Percentiles rank a stretch among this genome's conserved stretches.
Evolutionary conservation across 805 yeast species (phyloP).

Genomic region (Metschnikowia anglica): DNA sequence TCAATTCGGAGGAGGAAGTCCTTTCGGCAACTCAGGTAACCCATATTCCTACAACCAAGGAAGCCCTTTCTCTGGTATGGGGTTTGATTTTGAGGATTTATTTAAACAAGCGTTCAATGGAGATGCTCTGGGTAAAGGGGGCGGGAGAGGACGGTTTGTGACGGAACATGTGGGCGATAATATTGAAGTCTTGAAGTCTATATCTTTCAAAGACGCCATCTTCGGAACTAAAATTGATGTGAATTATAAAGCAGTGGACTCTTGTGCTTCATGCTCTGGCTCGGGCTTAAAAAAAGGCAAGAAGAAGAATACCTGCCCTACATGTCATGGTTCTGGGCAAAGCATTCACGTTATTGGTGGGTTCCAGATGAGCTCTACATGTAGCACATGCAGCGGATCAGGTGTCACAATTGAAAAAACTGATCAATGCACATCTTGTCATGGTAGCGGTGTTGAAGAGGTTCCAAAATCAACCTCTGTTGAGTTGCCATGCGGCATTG

Average conservation of each 20-base stretch:
- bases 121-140: constrained; percentile 29
- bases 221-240: constrained; percentile 71
- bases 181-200: constrained; percentile 71
- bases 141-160: constrained; percentile 48
- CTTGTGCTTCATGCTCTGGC: constrained; percentile 80
- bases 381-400: constrained; percentile 81
- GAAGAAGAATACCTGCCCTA: constrained; percentile 71
- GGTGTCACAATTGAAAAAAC: constrained; percentile 72
- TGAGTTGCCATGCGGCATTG: constrained; percentile 85
- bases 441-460: constrained; percentile 83
- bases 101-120: constrained; percentile 51
- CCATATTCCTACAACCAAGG: constrained; percentile 43
- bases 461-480: constrained; percentile 69
- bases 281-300: constrained; percentile 79
- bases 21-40: constrained; percentile 43
- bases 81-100: constrained; percentile 46
- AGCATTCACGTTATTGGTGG: constrained; percentile 87
- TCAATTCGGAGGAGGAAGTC: constrained; percentile 41
- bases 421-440: constrained; percentile 78
- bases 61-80: constrained; percentile 55
- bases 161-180: constrained; percentile 88
- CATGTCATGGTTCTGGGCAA: constrained; percentile 94
- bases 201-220: constrained; percentile 83
- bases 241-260: constrained; percentile 68
- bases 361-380: constrained; percentile 94